Evolutionary conservation across 352 stramenopile species (phyloP), one percentile per base, ranked within the genome.

Genomic region (Phytophthora cryptogea): DNA sequence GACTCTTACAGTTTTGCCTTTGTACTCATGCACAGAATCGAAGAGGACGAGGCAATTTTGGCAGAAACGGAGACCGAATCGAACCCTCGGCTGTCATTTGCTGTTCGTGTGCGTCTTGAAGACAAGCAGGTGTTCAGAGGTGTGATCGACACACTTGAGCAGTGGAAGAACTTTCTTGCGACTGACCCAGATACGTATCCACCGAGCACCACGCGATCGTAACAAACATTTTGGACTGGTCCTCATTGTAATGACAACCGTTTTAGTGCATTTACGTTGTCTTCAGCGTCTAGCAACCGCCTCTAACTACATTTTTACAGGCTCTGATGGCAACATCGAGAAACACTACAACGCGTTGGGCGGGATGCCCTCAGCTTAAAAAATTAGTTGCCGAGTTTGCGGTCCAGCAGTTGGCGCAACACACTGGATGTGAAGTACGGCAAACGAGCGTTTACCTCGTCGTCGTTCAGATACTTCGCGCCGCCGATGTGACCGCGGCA

Each of bases 391-490:
- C 48, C 43, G 13, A 92, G 57, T 57, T 89, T 87, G 51, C 72
- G 66, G 35, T 69, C 54, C 8, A 94, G 72, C 52, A 90, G 72
- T 44, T 84, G 67, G 9, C 84, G 84, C 65, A 91, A 61, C 27
- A 92, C 76, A 47, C 78, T 88, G 7, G 82, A 66, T 16, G 84
- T 94, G 66, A 94, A 92, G 33, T 89, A 78, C 23, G 78, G 70
- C 59, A 92, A 61, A 5, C 78, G 63, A 10, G 55, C 47, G n/a
- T 56, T 60, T 14, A 94, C 61, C 44, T 92, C 61, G 7, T 59
- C 41, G 45, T 91, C 70, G n/a, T 37, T 66, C 9, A 96, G 70
- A 66, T 93, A 85, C 70, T 94, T 95, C 54, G 88, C 88, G 4
- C 88, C 88, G 11, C 77, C 72, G 32, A 95, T 86, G 68, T 92